phyloP scores from a whole-genome alignment of 2,329 filamentous ascomycete genomes.

The Ploettnerulaceae sp. region DNA sequence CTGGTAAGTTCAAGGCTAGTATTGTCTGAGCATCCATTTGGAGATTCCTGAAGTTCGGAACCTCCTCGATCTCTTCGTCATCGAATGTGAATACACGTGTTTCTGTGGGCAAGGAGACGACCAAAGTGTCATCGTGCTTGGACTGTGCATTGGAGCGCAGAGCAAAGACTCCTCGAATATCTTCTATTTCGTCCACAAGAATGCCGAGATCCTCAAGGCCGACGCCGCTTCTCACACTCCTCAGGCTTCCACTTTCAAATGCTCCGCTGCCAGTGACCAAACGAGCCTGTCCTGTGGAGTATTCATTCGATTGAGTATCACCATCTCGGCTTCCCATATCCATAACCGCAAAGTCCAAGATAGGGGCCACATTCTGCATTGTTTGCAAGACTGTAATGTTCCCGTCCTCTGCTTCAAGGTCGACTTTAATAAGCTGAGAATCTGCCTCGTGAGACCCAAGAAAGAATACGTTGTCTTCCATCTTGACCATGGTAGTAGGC shows the following conservation, averaged over 20 bases:
- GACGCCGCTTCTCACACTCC: constrained; percentile 90
- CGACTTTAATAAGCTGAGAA: constrained; percentile 71
- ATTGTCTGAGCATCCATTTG: constrained; percentile 67
- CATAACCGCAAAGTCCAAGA: constrained; percentile 93
- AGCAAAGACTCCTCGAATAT: constrained; percentile 69
- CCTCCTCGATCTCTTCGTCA: constrained; percentile 78
- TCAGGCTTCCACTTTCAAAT: constrained; percentile 79
- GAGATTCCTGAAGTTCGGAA: constrained; percentile 70
- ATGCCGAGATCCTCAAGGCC: constrained; percentile 84
- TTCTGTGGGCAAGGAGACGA: constrained; percentile 78
- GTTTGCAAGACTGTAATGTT: constrained; percentile 64
- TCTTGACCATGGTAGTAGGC: constrained; percentile 73
- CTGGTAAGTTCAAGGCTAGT: constrained; percentile 59
- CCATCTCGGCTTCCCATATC: constrained; percentile 85
- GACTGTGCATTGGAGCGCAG: constrained; percentile 49
- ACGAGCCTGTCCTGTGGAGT: constrained; percentile 89
- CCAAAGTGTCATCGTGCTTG: constrained; percentile 59
- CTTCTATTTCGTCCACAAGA: constrained; percentile 73
- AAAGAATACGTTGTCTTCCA: constrained; percentile 70
- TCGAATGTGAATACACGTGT: constrained; percentile 76
- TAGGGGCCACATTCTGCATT: constrained; percentile 79
- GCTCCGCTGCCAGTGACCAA: constrained; percentile 92
- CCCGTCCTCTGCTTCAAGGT: constrained; percentile 44
- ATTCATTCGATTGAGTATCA: constrained; percentile 77
- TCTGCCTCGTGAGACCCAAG: constrained; percentile 91